Percentiles rank a stretch among this genome's conserved stretches.
phyloP scores from a whole-genome alignment of 108 stramenopile species.

The Skeletonema menzelii region DNA sequence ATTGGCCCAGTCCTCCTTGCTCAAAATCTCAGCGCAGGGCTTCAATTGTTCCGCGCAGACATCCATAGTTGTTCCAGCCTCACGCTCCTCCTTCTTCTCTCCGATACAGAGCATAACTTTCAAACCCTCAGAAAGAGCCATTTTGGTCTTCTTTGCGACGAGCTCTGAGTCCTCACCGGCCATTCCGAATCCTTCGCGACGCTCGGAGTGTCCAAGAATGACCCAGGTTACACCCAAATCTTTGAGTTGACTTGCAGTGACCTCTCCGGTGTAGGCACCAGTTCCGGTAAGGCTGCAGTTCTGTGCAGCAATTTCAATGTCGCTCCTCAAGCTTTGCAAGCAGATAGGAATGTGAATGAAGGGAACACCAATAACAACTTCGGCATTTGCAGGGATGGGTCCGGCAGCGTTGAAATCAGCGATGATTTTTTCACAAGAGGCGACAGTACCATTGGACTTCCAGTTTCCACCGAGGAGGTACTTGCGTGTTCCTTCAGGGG shows the following conservation, averaged over 20 bases:
- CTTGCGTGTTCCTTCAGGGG: conserved; percentile 57
- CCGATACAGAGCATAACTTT: conserved; percentile 98
- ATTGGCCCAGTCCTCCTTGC: conserved; percentile 82
- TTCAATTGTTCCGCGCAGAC: conserved; percentile 89
- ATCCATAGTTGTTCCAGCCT: conserved; percentile 89
- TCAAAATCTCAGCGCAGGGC: conserved; percentile 74
- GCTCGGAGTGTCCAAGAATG: conserved; percentile 97
- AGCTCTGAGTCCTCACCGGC: conserved; percentile 89
- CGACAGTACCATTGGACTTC: conserved; percentile 89
- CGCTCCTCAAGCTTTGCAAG: conserved; percentile 62
- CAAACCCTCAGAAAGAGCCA: conserved; percentile 93
- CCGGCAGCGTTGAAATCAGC: conserved; percentile 86
- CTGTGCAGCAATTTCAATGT: conserved; percentile 87
- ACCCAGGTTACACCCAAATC: conserved; percentile 97
- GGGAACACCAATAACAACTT: conserved; percentile 86
- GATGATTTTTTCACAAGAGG: conserved; percentile 68
- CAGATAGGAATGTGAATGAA: conserved; percentile 74
- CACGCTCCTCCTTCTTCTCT: conserved; percentile 98
- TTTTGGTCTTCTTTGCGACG: conserved; percentile 95
- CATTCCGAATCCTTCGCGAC: conserved; percentile 94
- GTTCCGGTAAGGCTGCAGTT: conserved; percentile 69
- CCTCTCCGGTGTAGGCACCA: conserved; percentile 98
- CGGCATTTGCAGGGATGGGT: conserved; percentile 78
- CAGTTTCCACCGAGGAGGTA: conserved; percentile 96
- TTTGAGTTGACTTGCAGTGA: conserved; percentile 82